A percentile compares a stretch with the other conserved stretches of the same genome.
These are phyloP conservation scores for Castanea sativa DNA, from an alignment of 306 rosid genomes.

Conservation along the genomic window DNA sequence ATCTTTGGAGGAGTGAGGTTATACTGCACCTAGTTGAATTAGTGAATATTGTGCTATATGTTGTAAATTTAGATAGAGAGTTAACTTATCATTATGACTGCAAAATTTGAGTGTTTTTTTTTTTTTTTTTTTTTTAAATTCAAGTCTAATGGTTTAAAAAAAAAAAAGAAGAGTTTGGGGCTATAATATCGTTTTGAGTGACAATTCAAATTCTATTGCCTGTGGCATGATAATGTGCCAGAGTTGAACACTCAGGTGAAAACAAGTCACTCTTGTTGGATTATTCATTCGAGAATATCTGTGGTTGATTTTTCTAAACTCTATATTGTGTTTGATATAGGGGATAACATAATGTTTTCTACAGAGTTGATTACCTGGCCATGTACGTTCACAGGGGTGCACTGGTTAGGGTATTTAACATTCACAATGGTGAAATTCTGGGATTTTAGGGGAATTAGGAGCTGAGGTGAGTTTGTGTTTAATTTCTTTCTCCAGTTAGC, in stretches of 20 bases:
- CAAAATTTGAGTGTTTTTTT: background rate
- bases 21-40: background rate
- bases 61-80: background rate
- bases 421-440: background rate
- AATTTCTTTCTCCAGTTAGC: background rate
- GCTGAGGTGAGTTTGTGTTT: background rate
- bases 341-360: background rate
- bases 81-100: background rate
- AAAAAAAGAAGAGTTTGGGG: background rate
- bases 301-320: too few relatives aligned
- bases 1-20: background rate
- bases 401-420: background rate
- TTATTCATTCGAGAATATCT: too few relatives aligned
- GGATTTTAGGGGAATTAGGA: background rate
- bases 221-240: too few relatives aligned
- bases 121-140: background rate
- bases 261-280: too few relatives aligned
- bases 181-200: background rate
- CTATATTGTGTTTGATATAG: background rate
- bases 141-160: background rate
- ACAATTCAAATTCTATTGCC: too few relatives aligned
- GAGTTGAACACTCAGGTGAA: too few relatives aligned
- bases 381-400: background rate
- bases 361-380: slow-evolving; percentile 2
- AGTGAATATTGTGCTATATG: background rate